Percentiles rank a stretch among this genome's conserved stretches.
These are phyloP conservation scores for Diutina scorzettiae DNA, from an alignment of 1,139 yeast genomes.

Conservation along the genomic window DNA sequence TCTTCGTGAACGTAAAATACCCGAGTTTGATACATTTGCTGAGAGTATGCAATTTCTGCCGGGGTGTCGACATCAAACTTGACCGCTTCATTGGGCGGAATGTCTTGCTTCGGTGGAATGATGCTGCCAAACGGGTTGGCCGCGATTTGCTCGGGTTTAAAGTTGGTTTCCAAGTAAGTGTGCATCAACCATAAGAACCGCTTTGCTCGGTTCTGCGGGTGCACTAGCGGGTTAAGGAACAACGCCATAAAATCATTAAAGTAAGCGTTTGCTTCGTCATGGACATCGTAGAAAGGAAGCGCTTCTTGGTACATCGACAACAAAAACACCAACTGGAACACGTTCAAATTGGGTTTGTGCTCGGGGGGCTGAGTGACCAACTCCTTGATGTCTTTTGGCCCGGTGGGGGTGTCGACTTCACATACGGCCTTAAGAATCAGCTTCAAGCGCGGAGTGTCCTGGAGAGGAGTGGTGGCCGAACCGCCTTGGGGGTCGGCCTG, in stretches of 20 bases:
- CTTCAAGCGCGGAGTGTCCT: slow-evolving; percentile 89
- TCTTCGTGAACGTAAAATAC: slow-evolving; percentile 41
- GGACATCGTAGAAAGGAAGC: slow-evolving; percentile 20
- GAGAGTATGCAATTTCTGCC: slow-evolving; percentile 61
- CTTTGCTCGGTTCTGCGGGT: slow-evolving; percentile 53
- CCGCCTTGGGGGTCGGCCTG: slow-evolving; percentile 50
- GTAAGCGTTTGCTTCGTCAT: background rate
- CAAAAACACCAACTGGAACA: slow-evolving; percentile 65
- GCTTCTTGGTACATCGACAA: slow-evolving; percentile 53
- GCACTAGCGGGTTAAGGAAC: slow-evolving; percentile 40
- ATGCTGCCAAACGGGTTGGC: slow-evolving; percentile 43
- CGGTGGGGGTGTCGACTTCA: slow-evolving; percentile 30
- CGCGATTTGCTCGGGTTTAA: slow-evolving; percentile 39
- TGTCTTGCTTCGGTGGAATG: slow-evolving; percentile 34
- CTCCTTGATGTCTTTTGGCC: slow-evolving; percentile 37
- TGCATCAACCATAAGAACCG: slow-evolving; percentile 79
- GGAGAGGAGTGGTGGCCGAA: slow-evolving; percentile 54
- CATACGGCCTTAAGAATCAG: slow-evolving; percentile 76
- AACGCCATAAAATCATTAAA: slow-evolving; percentile 45
- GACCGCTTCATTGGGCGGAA: slow-evolving; percentile 25
- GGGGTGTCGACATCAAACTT: slow-evolving; percentile 59
- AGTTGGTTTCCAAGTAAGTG: slow-evolving; percentile 64
- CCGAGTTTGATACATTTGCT: slow-evolving; percentile 54
- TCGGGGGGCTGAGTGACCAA: slow-evolving; percentile 24
- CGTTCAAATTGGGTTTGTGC: slow-evolving; percentile 36